Conservation (phyloP, 1,284 basidiomycete species). For the Porodaedalea pini region DNA sequence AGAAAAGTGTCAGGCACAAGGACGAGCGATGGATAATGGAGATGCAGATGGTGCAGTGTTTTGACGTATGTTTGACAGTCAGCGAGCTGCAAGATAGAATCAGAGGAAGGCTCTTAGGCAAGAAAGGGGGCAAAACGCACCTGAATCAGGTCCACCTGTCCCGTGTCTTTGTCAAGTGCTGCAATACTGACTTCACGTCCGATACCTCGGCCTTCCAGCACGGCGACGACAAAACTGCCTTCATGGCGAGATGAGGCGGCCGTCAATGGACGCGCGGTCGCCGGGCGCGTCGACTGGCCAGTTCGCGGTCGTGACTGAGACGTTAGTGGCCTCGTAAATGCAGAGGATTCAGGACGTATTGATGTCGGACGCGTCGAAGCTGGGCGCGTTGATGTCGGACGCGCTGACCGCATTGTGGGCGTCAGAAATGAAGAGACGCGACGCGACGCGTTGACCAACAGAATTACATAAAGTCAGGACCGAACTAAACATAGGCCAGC, state of each 20-base stretch:
- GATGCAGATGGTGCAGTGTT: constrained; percentile 80
- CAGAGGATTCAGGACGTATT: not conserved
- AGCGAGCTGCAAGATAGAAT: constrained; percentile 50
- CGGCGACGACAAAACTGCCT: constrained; percentile 57
- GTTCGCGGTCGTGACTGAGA: constrained; percentile 29
- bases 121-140: constrained; percentile 32
- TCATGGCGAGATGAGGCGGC: constrained; percentile 56
- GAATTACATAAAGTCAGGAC: not conserved
- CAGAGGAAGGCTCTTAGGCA: not conserved
- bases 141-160: constrained; percentile 69
- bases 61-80: constrained; percentile 85
- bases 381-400: not conserved
- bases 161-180: constrained; percentile 77
- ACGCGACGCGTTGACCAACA: not conserved
- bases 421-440: not conserved
- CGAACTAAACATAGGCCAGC: not conserved
- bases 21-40: constrained; percentile 69
- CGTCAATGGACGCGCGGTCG: constrained; percentile 53
- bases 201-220: constrained; percentile 71
- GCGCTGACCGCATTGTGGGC: not conserved
- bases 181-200: constrained; percentile 84
- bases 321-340: constrained; percentile 28
- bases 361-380: constrained; percentile 10
- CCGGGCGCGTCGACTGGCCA: constrained; percentile 24
- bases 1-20: constrained; percentile 80